These are phyloP conservation scores for Neofusicoccum sp. DNA, from an alignment of 2,329 filamentous ascomycete genomes.

Conservation along the genomic window DNA sequence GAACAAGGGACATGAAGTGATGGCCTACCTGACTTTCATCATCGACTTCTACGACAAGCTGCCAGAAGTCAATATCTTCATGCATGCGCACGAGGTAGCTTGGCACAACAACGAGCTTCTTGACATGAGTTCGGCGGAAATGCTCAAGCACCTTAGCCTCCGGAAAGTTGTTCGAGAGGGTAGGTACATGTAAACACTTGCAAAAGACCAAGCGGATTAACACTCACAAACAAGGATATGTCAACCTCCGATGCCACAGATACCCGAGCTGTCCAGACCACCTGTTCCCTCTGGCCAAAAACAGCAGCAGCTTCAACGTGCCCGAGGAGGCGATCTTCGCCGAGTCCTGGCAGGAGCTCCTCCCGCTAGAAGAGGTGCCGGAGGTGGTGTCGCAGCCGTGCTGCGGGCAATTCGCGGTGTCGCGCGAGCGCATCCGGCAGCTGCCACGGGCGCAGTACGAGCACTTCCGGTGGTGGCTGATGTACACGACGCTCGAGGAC, in stretches of 20 bases:
- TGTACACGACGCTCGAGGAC: conserved; percentile 50
- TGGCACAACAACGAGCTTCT: conserved; percentile 24
- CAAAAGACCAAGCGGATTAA: conserved; percentile 28
- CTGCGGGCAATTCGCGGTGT: conserved; percentile 23
- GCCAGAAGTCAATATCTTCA: conserved; percentile 24
- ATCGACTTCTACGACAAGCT: conserved; percentile 28
- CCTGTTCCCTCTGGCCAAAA: conserved; percentile 39
- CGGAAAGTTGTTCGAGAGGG: conserved; percentile 27
- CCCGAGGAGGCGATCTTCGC: conserved; percentile 23
- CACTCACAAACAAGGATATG: conserved; percentile 37
- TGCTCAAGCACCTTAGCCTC: conserved; percentile 32
- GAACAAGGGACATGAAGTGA: conserved; percentile 27
- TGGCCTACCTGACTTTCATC: conserved; percentile 27
- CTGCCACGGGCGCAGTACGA: conserved; percentile 48
- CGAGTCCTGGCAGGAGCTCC: conserved; percentile 19
- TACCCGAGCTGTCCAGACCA: conserved; percentile 38
- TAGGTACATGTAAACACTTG: conserved; percentile 22
- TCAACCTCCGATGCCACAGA: conserved; percentile 40
- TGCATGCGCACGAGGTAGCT: conserved; percentile 20
- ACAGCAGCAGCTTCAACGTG: conserved; percentile 55
- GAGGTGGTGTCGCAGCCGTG: conserved; percentile 21
- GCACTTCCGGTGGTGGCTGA: conserved; percentile 54
- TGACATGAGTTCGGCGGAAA: conserved; percentile 37
- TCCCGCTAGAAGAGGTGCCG: conserved; percentile 17
- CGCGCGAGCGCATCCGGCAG: conserved; percentile 22